Evolutionary conservation across 2,329 filamentous ascomycete genomes (phyloP), one percentile per base, ranked within the genome.

Genomic region (Corynespora cassiicola): DNA sequence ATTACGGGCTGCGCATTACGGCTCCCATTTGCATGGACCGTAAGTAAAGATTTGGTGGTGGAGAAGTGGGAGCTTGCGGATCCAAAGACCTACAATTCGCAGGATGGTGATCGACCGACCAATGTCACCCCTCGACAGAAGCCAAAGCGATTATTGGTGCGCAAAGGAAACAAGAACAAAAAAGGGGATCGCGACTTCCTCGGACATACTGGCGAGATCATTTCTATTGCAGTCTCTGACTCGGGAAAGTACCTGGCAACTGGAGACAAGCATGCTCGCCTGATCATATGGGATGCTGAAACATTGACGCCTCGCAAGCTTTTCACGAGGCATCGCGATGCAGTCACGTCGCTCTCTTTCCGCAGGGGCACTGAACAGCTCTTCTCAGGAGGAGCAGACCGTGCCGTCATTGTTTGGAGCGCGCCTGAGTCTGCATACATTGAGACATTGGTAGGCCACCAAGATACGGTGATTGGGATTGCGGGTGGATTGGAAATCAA

Each of bases 391-490:
- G 94, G 89, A 36, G 88, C 86, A 59, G 94, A 99, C 70, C 83
- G 94, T 26, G 96, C 92, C 3, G 86, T 99, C 63, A 97, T 97
- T 70, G 87, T 95, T 20, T 99, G 92, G 90, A 92, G 87, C 52
- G 75, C 96, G 27, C 87, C 96, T 55, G 90, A 95, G 65, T 78
- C 96, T 46, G 90, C 92, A 29, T 99, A 97, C 61, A 82, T 96
- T 19, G 94, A 99, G 69, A 97, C 92, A 0, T 77, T 99, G 0
- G 97, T 96, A 63, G 94, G 94, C 28, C 94, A 99, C 71, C 92
- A 96, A 64, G 92, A 97, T 64, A 80, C 88, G 50, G 87, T 97
- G 5, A 78, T 92, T 23, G 88, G 90, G 60, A 82, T 99, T 37
- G 87, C 88, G 12, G 63, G 59, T 25, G 65, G 61, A 7, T 48